These are phyloP conservation scores for Lepidium campestre DNA, from an alignment of 441 rosid species.

Conservation along the genomic window DNA sequence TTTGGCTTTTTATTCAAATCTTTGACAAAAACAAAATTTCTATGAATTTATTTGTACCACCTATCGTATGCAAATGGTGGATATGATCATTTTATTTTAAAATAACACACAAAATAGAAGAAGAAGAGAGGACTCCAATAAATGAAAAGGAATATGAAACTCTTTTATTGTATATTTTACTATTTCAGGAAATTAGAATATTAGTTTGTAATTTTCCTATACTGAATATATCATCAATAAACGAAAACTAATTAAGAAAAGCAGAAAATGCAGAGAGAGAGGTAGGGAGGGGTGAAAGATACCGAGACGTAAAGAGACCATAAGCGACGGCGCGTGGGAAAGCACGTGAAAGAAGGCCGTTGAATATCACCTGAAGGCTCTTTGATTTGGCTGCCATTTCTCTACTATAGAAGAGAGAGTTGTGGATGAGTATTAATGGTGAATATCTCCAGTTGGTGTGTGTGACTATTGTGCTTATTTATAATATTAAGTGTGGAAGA, in stretches of 20 bases:
- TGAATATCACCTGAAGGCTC: not conserved
- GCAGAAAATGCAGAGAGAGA: not conserved
- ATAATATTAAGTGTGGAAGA: conserved; percentile 3
- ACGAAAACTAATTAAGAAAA: not conserved
- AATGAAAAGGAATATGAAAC: too few species aligned
- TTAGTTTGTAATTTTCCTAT: too few species aligned
- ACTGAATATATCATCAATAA: too few species aligned
- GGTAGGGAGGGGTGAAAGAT: not conserved
- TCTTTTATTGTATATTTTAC: too few species aligned
- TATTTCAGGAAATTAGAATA: too few species aligned
- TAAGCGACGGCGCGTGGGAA: not conserved
- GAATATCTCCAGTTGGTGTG: not conserved
- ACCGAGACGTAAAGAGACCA: conserved; percentile 7
- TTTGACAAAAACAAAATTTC: too few species aligned
- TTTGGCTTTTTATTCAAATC: too few species aligned
- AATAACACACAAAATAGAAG: not conserved
- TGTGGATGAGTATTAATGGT: not conserved
- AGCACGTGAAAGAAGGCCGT: conserved; percentile 1
- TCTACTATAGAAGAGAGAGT: not conserved
- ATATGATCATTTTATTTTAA: not conserved
- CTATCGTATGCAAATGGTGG: not conserved
- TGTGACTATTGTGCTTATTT: not conserved
- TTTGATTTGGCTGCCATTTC: conserved; percentile 18
- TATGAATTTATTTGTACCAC: too few species aligned
- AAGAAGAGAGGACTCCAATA: too few species aligned